Evolutionary conservation across 2,329 filamentous ascomycete species (phyloP), one percentile per base, ranked within the genome.

Genomic region (Zopfia rhizophila): DNA sequence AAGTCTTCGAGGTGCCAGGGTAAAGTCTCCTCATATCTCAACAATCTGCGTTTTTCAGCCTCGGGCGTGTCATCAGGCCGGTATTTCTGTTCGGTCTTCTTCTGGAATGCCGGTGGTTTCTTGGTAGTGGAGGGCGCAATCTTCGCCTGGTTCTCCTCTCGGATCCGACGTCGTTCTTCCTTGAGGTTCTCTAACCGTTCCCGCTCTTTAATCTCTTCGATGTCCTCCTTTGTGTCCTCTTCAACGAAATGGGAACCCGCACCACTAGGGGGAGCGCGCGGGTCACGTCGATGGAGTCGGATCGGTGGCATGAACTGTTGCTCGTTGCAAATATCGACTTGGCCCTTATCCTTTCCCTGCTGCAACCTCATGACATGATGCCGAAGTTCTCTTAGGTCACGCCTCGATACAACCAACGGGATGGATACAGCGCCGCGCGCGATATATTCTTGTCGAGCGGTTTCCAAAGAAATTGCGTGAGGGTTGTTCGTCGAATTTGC

Each of bases 1-100:
- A 92, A 95, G 69, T 99, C 94, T 68, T 99, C 94, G 24, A 99
- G 74, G 69, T 97, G 92, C 94, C 94, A 99, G 5, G 94, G 94
- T 37, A 97, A 78, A 3, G 93, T 91, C 71, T 99, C 94, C 69
- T 97, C 94, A 58, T 97, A 99, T 53, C 92, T 82, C 29, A 86
- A 75, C 48, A 83, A 78, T 29, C 81, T 77, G 37, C 77, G 76
- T 48, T 88, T 74, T 84, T 85, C 77, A 81, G 95, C 80, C 82
- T 94, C 77, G 75, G 82, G 82, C 2, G 84, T 85, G 66, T 86
- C 83, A 45, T 95, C 89, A n/a, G 88, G 84, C 57, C 90, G 86
- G 65, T 90, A 91, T 16, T 96, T 89, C 61, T 91, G 90, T 54
- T 91, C 89, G 1, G 87, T 93, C 64, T 93, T 96, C 72, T 96